phyloP scores from a whole-genome alignment of 805 yeast species.

The Saccharomycopsis sp. region DNA sequence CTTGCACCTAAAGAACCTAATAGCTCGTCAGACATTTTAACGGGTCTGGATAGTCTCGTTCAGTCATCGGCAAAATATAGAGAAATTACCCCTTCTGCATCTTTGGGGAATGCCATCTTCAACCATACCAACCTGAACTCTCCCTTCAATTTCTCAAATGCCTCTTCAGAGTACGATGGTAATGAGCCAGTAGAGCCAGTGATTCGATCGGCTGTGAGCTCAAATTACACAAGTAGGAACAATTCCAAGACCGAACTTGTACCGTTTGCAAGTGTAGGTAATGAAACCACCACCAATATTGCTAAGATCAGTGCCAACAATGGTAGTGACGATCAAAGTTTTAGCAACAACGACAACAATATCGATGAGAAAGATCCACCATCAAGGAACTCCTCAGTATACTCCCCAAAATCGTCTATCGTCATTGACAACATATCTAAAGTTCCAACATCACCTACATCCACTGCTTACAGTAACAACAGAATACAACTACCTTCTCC shows the following conservation, averaged over 20 bases:
- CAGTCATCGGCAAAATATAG: too few species aligned
- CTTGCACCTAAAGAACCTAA: not conserved
- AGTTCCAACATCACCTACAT: constrained; percentile 16
- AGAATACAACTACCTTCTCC: constrained; percentile 20
- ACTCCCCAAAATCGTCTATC: constrained; percentile 14
- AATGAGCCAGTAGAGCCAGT: not conserved
- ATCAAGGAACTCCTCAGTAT: constrained; percentile 13
- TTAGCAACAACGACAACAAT: not conserved
- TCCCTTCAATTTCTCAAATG: constrained; percentile 6
- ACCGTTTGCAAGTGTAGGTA: too few species aligned
- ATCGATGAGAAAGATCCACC: constrained; percentile 1
- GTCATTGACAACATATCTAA: not conserved
- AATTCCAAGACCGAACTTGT: constrained; percentile 12
- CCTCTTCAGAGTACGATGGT: constrained; percentile 14
- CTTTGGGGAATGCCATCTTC: too few species aligned
- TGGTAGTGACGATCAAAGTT: too few species aligned
- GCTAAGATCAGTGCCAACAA: too few species aligned
- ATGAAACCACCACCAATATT: too few species aligned
- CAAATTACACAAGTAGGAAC: constrained; percentile 13
- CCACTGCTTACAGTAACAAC: constrained; percentile 16
- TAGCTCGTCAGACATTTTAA: too few species aligned
- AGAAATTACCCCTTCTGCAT: too few species aligned
- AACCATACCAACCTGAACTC: not conserved
- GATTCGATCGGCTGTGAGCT: constrained; percentile 12
- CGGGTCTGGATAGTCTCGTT: too few species aligned